Conservation (phyloP, 208 protist species). For the Leishmania turanica region DNA sequence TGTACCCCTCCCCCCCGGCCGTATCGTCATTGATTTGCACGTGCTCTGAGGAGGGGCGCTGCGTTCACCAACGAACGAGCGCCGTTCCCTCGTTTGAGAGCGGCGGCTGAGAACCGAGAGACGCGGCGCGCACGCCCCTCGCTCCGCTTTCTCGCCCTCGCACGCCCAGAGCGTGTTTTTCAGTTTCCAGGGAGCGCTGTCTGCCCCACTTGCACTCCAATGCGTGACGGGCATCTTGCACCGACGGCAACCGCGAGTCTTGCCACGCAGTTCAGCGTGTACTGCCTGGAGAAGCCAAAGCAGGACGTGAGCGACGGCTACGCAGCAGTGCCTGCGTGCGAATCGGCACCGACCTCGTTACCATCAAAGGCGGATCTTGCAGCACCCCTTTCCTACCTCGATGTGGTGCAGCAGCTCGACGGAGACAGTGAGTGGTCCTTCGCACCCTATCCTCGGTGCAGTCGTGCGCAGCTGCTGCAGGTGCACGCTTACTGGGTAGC, state of each 20-base stretch:
- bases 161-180: background rate
- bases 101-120: background rate
- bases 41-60: background rate
- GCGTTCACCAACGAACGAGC: background rate
- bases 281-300: constrained; percentile 11
- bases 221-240: background rate
- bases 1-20: background rate
- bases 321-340: background rate
- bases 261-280: constrained; percentile 1
- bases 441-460: constrained; percentile 65
- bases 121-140: background rate
- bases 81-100: background rate
- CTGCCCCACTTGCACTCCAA: background rate
- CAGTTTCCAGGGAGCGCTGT: background rate
- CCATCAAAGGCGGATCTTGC: background rate
- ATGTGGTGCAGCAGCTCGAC: constrained; percentile 26
- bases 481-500: constrained; percentile 57
- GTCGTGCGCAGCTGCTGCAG: constrained; percentile 45
- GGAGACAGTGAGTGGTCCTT: constrained; percentile 24
- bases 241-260: background rate
- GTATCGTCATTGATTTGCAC: background rate
- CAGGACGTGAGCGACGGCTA: background rate
- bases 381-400: constrained; percentile 4
- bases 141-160: no score
- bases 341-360: background rate